Base-by-base conservation (phyloP, 1,284 basidiomycete genomes). In the Sporisorium reilianum region DNA sequence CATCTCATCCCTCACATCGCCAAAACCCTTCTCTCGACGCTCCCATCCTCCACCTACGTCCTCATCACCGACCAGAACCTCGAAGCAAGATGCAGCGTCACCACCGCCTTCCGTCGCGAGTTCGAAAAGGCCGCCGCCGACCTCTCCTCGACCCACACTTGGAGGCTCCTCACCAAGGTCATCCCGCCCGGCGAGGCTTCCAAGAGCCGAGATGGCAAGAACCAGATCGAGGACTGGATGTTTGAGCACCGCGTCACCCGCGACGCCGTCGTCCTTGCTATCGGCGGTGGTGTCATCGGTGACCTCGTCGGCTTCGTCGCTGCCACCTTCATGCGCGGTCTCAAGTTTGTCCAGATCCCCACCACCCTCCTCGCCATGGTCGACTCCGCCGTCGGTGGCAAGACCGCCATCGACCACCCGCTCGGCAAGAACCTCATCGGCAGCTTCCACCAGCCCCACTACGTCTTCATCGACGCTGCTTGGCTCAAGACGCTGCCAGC, bases 301-400 rank as follows among this genome's bases (percentile, higher is more conserved):
- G 96, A 99, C 86, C 88, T 99, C 20, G 91, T 94, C 64, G 96
- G 96, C 42, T 99, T 97, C 81, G 95, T 97, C 53, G 93, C 96
- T 28, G 94, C 97, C 3, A 99, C 96, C n/a, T 80, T 80, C 50
- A 80, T 80, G 78, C 90, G 93, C 51, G 93, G 93, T 4, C 90
- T 98, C 46, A 92, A 92, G 69, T 93, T 97, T 85, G 91, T 94
- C 28, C 97, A 99, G 87, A 93, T 99, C 64, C 96, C 97, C 0
- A 98, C 97, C 0, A 97, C 95, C 0, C 88, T 99, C 3, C 89
- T 99, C 50, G 95, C 95, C 18, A 99, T 99, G 97, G 97, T 99
- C 44, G 96, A 99, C 86, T 97, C 94, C 1, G 91, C 93, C 64
- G 92, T 99, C 50, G 96, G 97, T 18, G 97, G 96, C 50, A 99